phyloP scores from a whole-genome alignment of 2,329 filamentous ascomycete species.

The Lachnellula arida region DNA sequence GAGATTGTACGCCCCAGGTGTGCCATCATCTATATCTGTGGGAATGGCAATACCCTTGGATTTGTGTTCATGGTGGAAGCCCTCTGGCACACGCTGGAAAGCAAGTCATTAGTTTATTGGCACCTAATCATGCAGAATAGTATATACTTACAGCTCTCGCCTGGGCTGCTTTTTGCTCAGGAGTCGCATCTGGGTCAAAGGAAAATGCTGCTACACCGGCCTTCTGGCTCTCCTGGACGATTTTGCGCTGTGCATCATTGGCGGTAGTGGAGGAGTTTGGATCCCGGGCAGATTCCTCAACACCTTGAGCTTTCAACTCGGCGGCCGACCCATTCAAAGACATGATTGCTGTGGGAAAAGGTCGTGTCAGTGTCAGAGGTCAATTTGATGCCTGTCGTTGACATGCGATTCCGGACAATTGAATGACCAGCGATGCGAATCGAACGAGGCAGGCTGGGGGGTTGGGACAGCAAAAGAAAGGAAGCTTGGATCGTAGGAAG shows the following conservation, averaged over 20 bases:
- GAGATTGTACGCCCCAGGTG: constrained; percentile 66
- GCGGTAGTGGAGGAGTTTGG: constrained; percentile 63
- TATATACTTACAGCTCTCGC: constrained; percentile 63
- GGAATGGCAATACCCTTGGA: constrained; percentile 65
- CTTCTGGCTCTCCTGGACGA: constrained; percentile 73
- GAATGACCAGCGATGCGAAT: neutral
- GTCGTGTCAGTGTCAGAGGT: constrained; percentile 5
- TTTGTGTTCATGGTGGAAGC: constrained; percentile 56
- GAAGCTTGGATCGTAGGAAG: neutral
- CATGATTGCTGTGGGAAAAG: constrained; percentile 20
- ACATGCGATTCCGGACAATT: constrained; percentile 5
- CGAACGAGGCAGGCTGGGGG: neutral
- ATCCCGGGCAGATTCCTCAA: constrained; percentile 70
- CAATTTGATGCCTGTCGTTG: constrained; percentile 9
- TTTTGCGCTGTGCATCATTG: constrained; percentile 65
- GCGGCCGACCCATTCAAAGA: constrained; percentile 29
- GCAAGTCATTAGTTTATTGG: neutral
- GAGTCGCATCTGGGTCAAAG: constrained; percentile 80
- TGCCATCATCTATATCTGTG: constrained; percentile 74
- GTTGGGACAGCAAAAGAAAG: neutral
- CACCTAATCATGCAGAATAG: neutral
- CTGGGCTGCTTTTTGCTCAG: constrained; percentile 79
- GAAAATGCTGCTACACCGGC: constrained; percentile 76
- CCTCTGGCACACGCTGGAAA: constrained; percentile 58
- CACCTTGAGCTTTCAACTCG: constrained; percentile 79